Evolutionary conservation across 2,329 filamentous ascomycete species (phyloP).

Genomic region (Penicillium sp.): DNA sequence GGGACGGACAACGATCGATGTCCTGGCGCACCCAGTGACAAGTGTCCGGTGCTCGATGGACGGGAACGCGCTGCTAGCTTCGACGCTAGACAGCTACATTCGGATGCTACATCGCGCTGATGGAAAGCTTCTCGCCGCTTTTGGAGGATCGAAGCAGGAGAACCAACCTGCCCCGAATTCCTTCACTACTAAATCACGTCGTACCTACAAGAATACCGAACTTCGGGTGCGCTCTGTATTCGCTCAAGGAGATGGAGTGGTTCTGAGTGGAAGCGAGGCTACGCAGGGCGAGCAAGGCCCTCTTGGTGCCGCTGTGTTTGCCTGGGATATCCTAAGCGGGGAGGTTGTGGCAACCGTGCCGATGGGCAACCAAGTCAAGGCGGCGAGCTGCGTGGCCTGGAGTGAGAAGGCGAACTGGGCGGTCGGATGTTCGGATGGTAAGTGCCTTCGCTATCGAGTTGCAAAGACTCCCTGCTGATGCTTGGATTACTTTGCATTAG

Average conservation of each 20-base stretch:
- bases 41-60: constrained; percentile 69
- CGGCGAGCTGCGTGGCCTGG: constrained; percentile 47
- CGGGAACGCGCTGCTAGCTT: constrained; percentile 70
- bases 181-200: constrained; percentile 10
- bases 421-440: constrained; percentile 44
- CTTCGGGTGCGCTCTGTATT: constrained; percentile 73
- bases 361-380: constrained; percentile 41
- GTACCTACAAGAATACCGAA: constrained; percentile 59
- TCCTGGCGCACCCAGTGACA: constrained; percentile 67
- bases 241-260: constrained; percentile 71
- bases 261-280: constrained; percentile 76
- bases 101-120: constrained; percentile 75
- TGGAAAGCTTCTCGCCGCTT: constrained; percentile 71
- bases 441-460: constrained; percentile 5
- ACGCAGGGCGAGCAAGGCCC: constrained; percentile 15
- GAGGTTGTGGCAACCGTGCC: constrained; percentile 61
- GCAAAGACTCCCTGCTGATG: constrained; percentile 2
- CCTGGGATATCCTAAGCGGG: constrained; percentile 81
- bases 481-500: too few species aligned
- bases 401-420: constrained; percentile 45
- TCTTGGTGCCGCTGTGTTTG: constrained; percentile 44
- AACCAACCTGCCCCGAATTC: constrained; percentile 39
- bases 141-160: constrained; percentile 50
- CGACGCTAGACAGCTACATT: constrained; percentile 71
- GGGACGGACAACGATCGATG: constrained; percentile 68